A percentile compares a stretch with the other conserved stretches of the same genome.
phyloP scores from a whole-genome alignment of 139 green algal genomes.

The Protoeuglena noctilucae region DNA sequence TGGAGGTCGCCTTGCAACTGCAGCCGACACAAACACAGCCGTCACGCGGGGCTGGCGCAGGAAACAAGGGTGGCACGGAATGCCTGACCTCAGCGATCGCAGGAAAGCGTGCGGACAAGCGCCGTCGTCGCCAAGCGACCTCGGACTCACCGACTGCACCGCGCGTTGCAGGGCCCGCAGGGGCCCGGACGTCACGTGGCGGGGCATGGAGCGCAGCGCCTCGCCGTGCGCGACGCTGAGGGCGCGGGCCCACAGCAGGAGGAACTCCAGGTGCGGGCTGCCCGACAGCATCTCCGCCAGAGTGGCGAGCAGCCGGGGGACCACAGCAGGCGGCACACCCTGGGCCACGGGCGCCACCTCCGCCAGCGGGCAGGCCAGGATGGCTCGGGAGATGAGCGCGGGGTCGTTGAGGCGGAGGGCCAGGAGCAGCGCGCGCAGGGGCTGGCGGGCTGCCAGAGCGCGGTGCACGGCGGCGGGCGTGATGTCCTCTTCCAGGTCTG shows the following conservation, averaged over 20 bases:
- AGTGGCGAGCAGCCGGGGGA: conserved; percentile 27
- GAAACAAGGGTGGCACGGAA: no score
- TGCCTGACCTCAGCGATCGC: conserved; percentile 25
- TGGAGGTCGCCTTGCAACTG: conserved; percentile 46
- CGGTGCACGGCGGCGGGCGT: conserved; percentile 47
- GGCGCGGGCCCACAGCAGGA: conserved; percentile 46
- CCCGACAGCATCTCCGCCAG: conserved; percentile 33
- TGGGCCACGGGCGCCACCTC: conserved; percentile 25
- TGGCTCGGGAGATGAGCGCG: conserved; percentile 33
- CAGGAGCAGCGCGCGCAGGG: conserved; percentile 54
- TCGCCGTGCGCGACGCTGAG: conserved; percentile 34
- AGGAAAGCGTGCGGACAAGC: conserved; percentile 38
- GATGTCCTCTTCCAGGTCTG: conserved; percentile 73
- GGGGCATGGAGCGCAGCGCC: conserved; percentile 19
- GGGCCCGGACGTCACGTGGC: conserved; percentile 1
- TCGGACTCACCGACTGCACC: conserved; percentile 8
- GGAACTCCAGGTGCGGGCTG: conserved; percentile 61
- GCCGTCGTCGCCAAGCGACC: conserved; percentile 4
- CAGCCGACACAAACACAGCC: not conserved
- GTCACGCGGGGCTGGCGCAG: no score
- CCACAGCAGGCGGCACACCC: conserved; percentile 33
- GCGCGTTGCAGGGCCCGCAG: conserved; percentile 4
- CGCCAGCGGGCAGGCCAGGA: conserved; percentile 27
- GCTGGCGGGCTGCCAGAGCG: conserved; percentile 23
- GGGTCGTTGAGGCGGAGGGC: conserved; percentile 55